phyloP scores from a whole-genome alignment of 371 early-diverging fungal species.

The Mycotypha africana region DNA sequence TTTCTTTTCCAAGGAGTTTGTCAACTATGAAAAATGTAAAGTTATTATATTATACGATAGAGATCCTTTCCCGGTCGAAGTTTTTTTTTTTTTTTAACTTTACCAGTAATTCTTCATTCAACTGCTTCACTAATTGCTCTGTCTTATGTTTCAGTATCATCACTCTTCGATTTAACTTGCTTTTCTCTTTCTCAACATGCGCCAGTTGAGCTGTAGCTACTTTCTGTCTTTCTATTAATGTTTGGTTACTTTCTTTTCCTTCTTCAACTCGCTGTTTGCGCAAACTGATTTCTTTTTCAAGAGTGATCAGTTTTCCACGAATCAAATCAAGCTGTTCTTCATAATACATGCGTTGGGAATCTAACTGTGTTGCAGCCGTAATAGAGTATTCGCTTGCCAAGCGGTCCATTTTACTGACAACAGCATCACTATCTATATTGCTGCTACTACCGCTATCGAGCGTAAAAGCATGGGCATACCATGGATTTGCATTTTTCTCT shows the following conservation, averaged over 20 bases:
- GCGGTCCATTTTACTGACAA: conserved; percentile 62
- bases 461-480: too few species aligned
- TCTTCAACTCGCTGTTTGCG: not conserved
- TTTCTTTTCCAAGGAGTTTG: too few species aligned
- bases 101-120: conserved; percentile 32
- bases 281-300: not conserved
- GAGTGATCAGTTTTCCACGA: conserved; percentile 31
- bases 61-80: too few species aligned
- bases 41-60: too few species aligned
- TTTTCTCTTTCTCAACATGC: too few species aligned
- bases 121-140: conserved; percentile 12
- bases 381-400: conserved; percentile 73
- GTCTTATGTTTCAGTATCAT: conserved; percentile 14
- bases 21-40: too few species aligned
- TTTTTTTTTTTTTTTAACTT: not conserved
- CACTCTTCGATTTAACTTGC: too few species aligned
- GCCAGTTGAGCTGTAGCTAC: too few species aligned
- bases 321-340: conserved; percentile 65
- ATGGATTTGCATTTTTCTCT: too few species aligned
- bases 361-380: conserved; percentile 75
- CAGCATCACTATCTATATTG: not conserved
- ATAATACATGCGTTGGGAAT: conserved; percentile 81
- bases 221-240: not conserved
- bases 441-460: not conserved
- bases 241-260: not conserved